Conservation (phyloP, 805 yeast species). For the Lachancea thermotolerans region DNA sequence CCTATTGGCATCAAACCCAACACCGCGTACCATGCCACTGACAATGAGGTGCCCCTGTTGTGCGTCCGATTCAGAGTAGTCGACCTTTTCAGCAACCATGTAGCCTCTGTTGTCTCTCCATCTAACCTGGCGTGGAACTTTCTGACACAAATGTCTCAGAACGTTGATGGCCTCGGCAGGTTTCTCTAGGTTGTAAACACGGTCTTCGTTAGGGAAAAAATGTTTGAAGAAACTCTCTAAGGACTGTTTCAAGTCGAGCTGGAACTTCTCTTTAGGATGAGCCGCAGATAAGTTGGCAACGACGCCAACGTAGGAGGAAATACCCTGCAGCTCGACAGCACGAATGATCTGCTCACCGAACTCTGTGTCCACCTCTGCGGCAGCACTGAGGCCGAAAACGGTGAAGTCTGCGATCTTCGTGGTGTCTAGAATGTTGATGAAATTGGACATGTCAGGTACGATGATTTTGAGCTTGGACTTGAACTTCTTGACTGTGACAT, state of each 20-base stretch:
- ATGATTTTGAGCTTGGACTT: slow-evolving; percentile 66
- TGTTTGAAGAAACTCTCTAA: slow-evolving; percentile 60
- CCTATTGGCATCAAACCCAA: slow-evolving; percentile 71
- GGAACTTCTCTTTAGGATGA: slow-evolving; percentile 70
- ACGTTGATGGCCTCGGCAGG: slow-evolving; percentile 66
- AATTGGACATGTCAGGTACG: slow-evolving; percentile 61
- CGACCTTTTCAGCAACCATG: slow-evolving; percentile 62
- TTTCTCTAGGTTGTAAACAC: slow-evolving; percentile 62
- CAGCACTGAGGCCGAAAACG: slow-evolving; percentile 82
- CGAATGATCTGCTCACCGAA: slow-evolving; percentile 87
- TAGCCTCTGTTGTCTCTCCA: slow-evolving; percentile 97
- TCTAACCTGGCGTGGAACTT: slow-evolving; percentile 71
- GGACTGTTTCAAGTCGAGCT: slow-evolving; percentile 59
- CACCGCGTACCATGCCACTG: slow-evolving; percentile 83
- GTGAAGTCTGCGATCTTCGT: slow-evolving; percentile 87
- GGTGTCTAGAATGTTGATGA: slow-evolving; percentile 71
- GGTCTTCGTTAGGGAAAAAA: slow-evolving; percentile 76
- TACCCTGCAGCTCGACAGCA: slow-evolving; percentile 87
- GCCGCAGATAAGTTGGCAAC: slow-evolving; percentile 63
- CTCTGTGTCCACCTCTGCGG: slow-evolving; percentile 67
- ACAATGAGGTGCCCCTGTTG: slow-evolving; percentile 43
- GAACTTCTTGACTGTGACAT: slow-evolving; percentile 54
- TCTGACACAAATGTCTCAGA: slow-evolving; percentile 73
- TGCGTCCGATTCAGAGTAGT: slow-evolving; percentile 22
- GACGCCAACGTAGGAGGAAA: slow-evolving; percentile 72